Conservation (phyloP, 768 basidiomycete species). For the Mycena polygramma region DNA sequence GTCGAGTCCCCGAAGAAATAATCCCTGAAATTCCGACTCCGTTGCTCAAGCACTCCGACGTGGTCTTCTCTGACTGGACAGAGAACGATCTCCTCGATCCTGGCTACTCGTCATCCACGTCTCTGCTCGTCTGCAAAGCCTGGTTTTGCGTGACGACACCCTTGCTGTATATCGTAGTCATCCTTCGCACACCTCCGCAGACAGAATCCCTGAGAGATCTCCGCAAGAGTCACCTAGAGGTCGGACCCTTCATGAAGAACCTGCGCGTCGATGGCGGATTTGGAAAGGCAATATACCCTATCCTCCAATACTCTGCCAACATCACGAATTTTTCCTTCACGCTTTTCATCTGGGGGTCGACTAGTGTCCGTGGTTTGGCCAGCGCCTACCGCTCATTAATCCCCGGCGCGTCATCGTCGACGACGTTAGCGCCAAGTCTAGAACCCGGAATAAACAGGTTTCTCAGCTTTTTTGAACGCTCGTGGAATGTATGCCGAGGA, state of each 20-base stretch:
- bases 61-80: conserved; percentile 12
- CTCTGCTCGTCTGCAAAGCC: conserved; percentile 24
- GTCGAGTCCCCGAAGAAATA: conserved; percentile 3
- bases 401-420: not conserved
- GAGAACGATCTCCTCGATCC: not conserved
- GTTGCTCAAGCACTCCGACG: conserved; percentile 18
- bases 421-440: no score
- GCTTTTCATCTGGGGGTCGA: conserved; percentile 3
- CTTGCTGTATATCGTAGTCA: conserved; percentile 24
- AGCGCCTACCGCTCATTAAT: conserved; percentile 18
- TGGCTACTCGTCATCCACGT: conserved; percentile 11
- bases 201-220: not conserved
- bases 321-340: conserved; percentile 15
- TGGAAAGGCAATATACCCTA: not conserved
- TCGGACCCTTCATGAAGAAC: conserved; percentile 16
- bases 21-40: conserved; percentile 19
- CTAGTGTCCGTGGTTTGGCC: not conserved
- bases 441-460: no score
- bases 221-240: not conserved
- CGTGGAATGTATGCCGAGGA: no score
- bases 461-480: no score
- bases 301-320: conserved; percentile 9
- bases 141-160: conserved; percentile 29
- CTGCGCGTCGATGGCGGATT: no score
- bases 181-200: conserved; percentile 16